Conservation (phyloP, 2,329 filamentous ascomycete genomes). For the Alternaria brassicae region DNA sequence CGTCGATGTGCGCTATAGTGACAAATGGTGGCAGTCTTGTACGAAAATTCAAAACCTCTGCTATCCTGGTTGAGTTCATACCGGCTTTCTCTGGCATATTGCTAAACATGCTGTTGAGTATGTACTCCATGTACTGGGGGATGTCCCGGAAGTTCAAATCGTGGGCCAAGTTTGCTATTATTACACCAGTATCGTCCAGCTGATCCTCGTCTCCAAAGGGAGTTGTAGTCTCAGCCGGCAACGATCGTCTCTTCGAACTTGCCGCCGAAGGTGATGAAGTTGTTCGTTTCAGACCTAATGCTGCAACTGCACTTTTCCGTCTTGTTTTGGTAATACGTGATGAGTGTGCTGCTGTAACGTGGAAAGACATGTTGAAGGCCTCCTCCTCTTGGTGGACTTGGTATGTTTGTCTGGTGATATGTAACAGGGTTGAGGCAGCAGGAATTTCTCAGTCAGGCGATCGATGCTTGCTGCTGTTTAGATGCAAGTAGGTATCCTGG, state of each 20-base stretch:
- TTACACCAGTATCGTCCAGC: conserved; percentile 65
- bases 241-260: conserved; percentile 40
- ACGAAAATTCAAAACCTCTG: conserved; percentile 69
- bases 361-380: conserved; percentile 33
- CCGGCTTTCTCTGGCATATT: conserved; percentile 66
- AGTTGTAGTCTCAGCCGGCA: conserved; percentile 33
- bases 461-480: not conserved
- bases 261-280: conserved; percentile 49
- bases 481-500: not conserved
- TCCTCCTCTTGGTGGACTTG: not conserved
- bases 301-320: conserved; percentile 32
- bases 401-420: not conserved
- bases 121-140: conserved; percentile 68
- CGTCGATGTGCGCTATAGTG: conserved; percentile 70
- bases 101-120: conserved; percentile 69
- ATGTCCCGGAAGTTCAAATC: conserved; percentile 67
- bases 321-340: conserved; percentile 41
- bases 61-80: conserved; percentile 68
- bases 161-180: conserved; percentile 62
- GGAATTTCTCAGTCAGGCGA: conserved; percentile 13
- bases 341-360: conserved; percentile 40
- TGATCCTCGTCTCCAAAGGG: conserved; percentile 48
- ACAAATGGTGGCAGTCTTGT: conserved; percentile 67
- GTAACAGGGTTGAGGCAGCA: not conserved
- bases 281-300: conserved; percentile 39